Base-by-base conservation (phyloP, 2,329 filamentous ascomycete genomes). In the Pseudopithomyces chartarum region DNA sequence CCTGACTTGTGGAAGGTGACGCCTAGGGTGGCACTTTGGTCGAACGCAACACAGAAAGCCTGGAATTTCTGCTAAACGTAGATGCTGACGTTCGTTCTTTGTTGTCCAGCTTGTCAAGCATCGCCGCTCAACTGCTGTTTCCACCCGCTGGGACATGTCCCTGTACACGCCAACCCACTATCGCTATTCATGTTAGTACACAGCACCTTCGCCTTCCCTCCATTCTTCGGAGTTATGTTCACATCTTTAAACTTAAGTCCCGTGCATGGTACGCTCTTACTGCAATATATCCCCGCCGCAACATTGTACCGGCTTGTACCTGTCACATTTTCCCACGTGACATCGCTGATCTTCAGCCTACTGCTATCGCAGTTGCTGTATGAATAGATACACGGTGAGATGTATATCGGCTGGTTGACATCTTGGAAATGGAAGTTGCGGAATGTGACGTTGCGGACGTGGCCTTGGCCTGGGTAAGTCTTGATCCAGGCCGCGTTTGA, bases 251-350 rank as follows among this genome's bases (percentile, higher is more conserved):
- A 82, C 38, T 69, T 73, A 43, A 83, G 72, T 4, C 75, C 75
- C 17, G 76, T 76, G 61, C 81, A 83, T 15, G 80, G 81, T 34
- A 34, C 74, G 2, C 36, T 32, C 13, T 51, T 55, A 36, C 57
- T 62, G 51, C 67, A 70, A 65, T 82, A 79, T 43, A 82, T 80
- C 4, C 76, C 80, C 6, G 76, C 75, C 2, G 77, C 81, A 20
- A 82, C 75, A 61, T 83, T 82, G 59, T 82, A 82, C 32, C 78
- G 69, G 55, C 75, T 78, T 2, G 81, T 83, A 6, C 81, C 81
- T 1, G 77, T 80, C 50, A 83, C 76, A 61, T 83, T 84, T 55
- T 80, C 74, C 79, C 80, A 82, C 38, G 73, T 78, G 22, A 83
- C 69, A 59, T 83, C 79, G 36, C 70, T 71, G 55, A 83, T 82